phyloP scores from a whole-genome alignment of 495 filamentous ascomycete genomes.

The Stereocaulon alpinum region DNA sequence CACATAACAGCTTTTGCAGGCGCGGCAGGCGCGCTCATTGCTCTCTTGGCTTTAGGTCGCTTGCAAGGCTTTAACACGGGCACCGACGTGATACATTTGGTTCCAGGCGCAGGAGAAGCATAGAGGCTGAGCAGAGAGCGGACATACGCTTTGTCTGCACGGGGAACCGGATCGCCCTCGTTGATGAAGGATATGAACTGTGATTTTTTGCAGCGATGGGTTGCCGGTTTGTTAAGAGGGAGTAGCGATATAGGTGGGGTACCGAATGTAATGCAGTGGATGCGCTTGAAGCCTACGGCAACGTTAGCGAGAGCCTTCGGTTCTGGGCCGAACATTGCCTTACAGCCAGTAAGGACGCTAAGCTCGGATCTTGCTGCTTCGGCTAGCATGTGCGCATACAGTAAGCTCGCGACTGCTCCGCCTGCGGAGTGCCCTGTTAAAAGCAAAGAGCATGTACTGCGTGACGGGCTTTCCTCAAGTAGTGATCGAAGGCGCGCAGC shows the following conservation, averaged over 20 bases:
- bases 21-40: constrained; percentile 10
- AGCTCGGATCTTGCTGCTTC: constrained; percentile 50
- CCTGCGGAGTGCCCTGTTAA: constrained; percentile 80
- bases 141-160: constrained; percentile 67
- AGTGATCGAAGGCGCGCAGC: constrained; percentile 56
- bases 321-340: not conserved
- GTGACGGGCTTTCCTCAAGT: constrained; percentile 57
- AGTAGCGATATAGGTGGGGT: constrained; percentile 64
- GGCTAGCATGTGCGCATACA: constrained; percentile 71
- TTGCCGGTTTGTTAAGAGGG: constrained; percentile 49
- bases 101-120: constrained; percentile 46
- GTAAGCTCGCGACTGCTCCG: constrained; percentile 64
- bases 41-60: constrained; percentile 9
- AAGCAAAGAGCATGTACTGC: constrained; percentile 56
- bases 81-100: constrained; percentile 1
- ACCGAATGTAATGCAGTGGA: constrained; percentile 78
- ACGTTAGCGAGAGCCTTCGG: not conserved
- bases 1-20: constrained; percentile 35
- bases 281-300: constrained; percentile 48
- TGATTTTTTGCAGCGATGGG: constrained; percentile 43
- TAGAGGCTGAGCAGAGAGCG: constrained; percentile 61
- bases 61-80: constrained; percentile 12
- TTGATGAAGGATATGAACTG: constrained; percentile 71
- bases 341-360: constrained; percentile 47
- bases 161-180: constrained; percentile 69